Percentiles rank a stretch among this genome's conserved stretches.
phyloP scores from a whole-genome alignment of 1,139 yeast species.

The Entelexis paramagnoliae region DNA sequence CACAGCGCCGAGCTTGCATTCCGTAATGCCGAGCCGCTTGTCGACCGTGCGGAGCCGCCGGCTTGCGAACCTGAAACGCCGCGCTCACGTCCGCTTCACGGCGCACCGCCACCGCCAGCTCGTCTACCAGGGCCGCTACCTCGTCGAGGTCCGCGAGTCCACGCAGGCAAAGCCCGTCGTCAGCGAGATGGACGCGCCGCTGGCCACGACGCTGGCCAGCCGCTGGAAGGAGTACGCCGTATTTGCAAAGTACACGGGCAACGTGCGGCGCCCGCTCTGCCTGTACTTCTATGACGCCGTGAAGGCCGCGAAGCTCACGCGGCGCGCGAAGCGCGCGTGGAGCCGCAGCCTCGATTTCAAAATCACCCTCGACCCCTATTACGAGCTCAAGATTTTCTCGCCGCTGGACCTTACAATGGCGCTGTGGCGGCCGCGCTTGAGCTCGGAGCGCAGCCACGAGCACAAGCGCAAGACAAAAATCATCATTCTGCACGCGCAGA shows the following conservation, averaged over 20 bases:
- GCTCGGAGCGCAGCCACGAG: constrained; percentile 21
- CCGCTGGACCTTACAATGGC: constrained; percentile 59
- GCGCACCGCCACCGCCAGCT: neutral
- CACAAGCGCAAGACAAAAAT: constrained; percentile 32
- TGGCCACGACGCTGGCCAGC: constrained; percentile 46
- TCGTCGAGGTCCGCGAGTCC: constrained; percentile 41
- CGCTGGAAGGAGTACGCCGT: constrained; percentile 69
- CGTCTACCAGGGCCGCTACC: constrained; percentile 51
- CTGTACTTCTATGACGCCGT: constrained; percentile 49
- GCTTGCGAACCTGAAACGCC: neutral
- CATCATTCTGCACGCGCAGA: constrained; percentile 18
- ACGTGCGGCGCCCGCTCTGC: constrained; percentile 40
- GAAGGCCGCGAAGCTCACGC: constrained; percentile 7
- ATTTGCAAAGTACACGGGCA: constrained; percentile 52
- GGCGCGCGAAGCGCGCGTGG: constrained; percentile 19
- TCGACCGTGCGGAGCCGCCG: neutral
- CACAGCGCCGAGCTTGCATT: neutral
- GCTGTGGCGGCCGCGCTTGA: constrained; percentile 32
- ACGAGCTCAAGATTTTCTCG: constrained; percentile 48
- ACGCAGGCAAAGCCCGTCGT: constrained; percentile 30
- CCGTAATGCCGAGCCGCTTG: too few relatives aligned
- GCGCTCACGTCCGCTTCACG: neutral
- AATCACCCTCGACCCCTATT: constrained; percentile 19
- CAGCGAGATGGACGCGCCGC: constrained; percentile 37
- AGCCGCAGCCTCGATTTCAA: constrained; percentile 23